Evolutionary conservation across 139 green algal species (phyloP), one percentile per base, ranked within the genome.

Genomic region (Chlamydomonas sphaeroides): DNA sequence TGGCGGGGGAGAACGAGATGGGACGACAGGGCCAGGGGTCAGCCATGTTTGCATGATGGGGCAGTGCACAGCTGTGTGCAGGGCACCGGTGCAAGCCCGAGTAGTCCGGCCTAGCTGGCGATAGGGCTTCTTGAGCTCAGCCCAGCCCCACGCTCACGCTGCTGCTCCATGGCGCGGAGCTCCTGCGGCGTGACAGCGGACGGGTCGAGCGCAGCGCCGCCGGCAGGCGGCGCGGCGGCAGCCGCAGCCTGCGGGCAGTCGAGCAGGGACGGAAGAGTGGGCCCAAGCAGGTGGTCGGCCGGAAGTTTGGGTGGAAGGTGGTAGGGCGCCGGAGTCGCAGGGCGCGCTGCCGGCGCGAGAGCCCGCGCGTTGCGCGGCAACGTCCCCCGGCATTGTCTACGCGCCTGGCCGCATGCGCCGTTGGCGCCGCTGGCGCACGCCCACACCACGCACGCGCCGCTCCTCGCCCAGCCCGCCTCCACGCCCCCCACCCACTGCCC

Each of bases 181-280:
- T 82, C 75, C 63, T 82, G 75, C 7, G 75, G 59, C 3, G 74
- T 70, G 30, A 70, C 74, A 32, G 62, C 59, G 14, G 74, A 39
- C 5, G 41, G 41, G 63, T 80, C 39, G 30, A 39, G 74, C 59
- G 5, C 35, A 1, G 72, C 17, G 15, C 11, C 48, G 45, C 48
- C 69, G 18, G 10, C 49, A 3, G 48, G n/a, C 48, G 36, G n/a
- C 20, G n/a, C 33, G 5, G 69, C 33, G 33, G 49, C 62, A 33
- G 45, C 69, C 23, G 69, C 69, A 5, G 69, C 69, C 69, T 78
- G 45, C 69, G 14, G 7, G 14, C 45, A 14, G 45, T 51, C 10
- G 14, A 51, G 45, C 8, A 51, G 14, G 14, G 45, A 51, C 45
- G 45, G 45, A 8, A 51, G 10, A 51, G 45, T 20, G 10, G 45